A percentile compares a stretch with the other conserved stretches of the same genome.
These are phyloP conservation scores for Gentiana straminea DNA, from an alignment of 257 asterid species.

Conservation along the genomic window DNA sequence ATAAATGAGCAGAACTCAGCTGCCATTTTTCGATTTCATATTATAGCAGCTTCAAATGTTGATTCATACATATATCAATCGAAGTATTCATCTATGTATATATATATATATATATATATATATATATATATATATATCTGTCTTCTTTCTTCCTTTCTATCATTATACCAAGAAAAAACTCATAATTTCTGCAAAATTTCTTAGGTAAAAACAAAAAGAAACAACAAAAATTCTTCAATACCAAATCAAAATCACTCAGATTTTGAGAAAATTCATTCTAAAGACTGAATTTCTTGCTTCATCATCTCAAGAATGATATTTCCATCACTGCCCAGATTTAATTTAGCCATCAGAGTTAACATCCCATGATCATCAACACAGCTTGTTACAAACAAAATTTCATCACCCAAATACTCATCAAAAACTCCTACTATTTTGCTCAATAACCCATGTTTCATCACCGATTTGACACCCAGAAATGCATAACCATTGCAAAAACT, in stretches of 20 bases:
- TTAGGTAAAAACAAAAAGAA: background rate
- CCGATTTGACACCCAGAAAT: constrained; percentile 38
- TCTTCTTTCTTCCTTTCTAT: too few species aligned
- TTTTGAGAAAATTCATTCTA: constrained; percentile 14
- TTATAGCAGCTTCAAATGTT: background rate
- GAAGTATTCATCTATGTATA: background rate
- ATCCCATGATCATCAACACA: constrained; percentile 26
- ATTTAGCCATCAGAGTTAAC: constrained; percentile 35
- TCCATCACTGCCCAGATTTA: constrained; percentile 23
- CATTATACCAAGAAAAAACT: background rate
- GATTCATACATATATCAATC: background rate
- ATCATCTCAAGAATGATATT: constrained; percentile 26
- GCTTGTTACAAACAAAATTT: constrained; percentile 40
- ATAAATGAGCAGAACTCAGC: too few species aligned
- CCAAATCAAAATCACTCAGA: background rate
- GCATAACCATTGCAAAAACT: constrained; percentile 28
- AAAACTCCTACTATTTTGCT: constrained; percentile 29
- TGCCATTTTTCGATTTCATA: too few species aligned
- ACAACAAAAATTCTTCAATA: background rate
- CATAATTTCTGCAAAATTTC: background rate
- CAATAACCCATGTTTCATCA: constrained; percentile 27
- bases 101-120: background rate
- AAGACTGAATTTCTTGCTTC: constrained; percentile 30
- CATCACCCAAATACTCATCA: constrained; percentile 42
- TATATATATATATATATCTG: background rate